phyloP scores from a whole-genome alignment of 495 filamentous ascomycete species.

The Daldinia bambusicola region DNA sequence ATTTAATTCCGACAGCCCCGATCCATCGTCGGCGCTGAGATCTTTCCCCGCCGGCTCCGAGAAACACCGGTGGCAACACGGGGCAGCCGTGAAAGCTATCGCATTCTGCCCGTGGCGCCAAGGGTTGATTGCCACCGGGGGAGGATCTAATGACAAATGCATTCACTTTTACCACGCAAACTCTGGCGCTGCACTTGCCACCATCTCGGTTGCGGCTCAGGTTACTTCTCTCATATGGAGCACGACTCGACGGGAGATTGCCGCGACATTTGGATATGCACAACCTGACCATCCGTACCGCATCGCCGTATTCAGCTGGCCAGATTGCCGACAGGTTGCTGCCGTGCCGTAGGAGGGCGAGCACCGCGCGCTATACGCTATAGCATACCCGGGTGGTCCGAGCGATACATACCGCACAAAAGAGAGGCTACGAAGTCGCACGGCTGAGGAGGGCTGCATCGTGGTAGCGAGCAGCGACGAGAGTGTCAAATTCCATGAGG shows the following conservation, averaged over 20 bases:
- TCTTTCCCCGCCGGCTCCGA: constrained; percentile 61
- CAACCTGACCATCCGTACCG: constrained; percentile 91
- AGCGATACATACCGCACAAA: constrained; percentile 51
- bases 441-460: constrained; percentile 87
- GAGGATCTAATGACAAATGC: constrained; percentile 90
- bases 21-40: constrained; percentile 33
- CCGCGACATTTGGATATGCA: constrained; percentile 94
- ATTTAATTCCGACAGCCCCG: constrained; percentile 1
- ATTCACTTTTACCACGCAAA: constrained; percentile 95
- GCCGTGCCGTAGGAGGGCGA: constrained; percentile 89
- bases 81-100: constrained; percentile 94
- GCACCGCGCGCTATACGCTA: constrained; percentile 79
- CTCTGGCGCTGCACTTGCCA: constrained; percentile 86
- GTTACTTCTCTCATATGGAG: constrained; percentile 95
- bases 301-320: constrained; percentile 96
- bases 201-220: constrained; percentile 91
- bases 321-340: constrained; percentile 87
- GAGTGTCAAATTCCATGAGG: constrained; percentile 95
- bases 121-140: constrained; percentile 88
- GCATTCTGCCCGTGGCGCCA: constrained; percentile 97
- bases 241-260: constrained; percentile 84
- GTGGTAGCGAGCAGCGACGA: constrained; percentile 94
- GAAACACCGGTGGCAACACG: constrained; percentile 79
- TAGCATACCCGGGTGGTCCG: constrained; percentile 73
- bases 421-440: constrained; percentile 57